Base-by-base conservation (phyloP, 1,284 basidiomycete genomes). In the Kwoniella shivajii region DNA sequence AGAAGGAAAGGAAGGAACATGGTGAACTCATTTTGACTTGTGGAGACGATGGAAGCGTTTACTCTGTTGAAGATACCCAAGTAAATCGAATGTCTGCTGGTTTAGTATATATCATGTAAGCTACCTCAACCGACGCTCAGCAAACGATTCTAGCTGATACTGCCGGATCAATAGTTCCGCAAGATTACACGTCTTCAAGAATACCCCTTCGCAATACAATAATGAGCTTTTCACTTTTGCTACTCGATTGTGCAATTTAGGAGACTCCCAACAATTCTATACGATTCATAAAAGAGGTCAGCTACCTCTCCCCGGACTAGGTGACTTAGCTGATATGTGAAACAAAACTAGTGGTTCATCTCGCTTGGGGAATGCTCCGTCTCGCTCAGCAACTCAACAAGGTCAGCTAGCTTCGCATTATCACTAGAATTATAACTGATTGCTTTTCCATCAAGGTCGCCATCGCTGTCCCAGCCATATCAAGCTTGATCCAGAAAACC, bases 61-160 rank as follows among this genome's bases (percentile, higher is more conserved):
- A 56, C 2, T 38, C 11, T 1, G 16, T 66, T n/a, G 34, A 30
- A 0, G 64, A 68, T 37, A 59, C 41, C 20, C 38, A 59, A 7
- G 13, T 76, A 6, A 31, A 36, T 6, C 34, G 11, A 6, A 50
- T 47, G 43, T 62, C 68, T 3, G 65, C 66, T 4, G 71, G 56
- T 6, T 47, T 74, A 38, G 54, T 69, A 16, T 74, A 65, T 52
- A 54, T 70, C 6, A 14, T 74, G 74, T 76, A 38, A 60, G 74
- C 53, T 18, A 18, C 5, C 39, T 2, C 18, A 4, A 16, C 20
- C 11, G 26, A 34, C 11, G 26, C 38, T 2, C 31, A 53, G 30
- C 14, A 14, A 38, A 34, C 22, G 4, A 34, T 6, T 31, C 20
- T 33, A 36, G 50, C 50, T 52, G 31, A 50, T 22, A 31, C 18